A percentile compares a stretch with the other conserved stretches of the same genome.
Evolutionary conservation across 179 eudicot species (phyloP).

Genomic region (Beta corolliflora): DNA sequence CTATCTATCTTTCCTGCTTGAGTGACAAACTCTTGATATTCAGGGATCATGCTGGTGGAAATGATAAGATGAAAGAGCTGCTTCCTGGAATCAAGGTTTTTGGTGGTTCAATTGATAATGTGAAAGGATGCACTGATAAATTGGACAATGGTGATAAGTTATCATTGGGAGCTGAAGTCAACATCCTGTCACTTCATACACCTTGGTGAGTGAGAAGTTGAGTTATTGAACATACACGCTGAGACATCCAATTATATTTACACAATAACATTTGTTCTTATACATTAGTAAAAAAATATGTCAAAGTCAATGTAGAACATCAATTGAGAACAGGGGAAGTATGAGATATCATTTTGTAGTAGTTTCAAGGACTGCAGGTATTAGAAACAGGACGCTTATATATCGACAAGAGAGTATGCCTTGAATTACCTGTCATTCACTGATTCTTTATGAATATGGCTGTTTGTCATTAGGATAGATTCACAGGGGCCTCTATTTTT

Average conservation of each 20-base stretch:
- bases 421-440: background rate
- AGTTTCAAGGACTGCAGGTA: background rate
- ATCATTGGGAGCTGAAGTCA: slow-evolving; percentile 60
- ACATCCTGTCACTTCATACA: slow-evolving; percentile 76
- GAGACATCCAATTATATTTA: too few relatives aligned
- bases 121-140: slow-evolving; percentile 77
- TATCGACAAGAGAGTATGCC: background rate
- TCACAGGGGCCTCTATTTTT: background rate
- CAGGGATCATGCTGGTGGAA: slow-evolving; percentile 99
- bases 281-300: too few relatives aligned
- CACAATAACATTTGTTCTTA: too few relatives aligned
- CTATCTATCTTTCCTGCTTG: background rate
- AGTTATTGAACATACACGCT: too few relatives aligned
- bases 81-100: slow-evolving; percentile 77
- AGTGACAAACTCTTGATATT: slow-evolving; percentile 1
- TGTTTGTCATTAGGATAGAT: background rate
- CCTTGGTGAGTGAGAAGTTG: slow-evolving; percentile 56
- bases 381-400: background rate
- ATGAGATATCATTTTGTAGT: background rate
- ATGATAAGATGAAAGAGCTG: slow-evolving; percentile 71
- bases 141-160: slow-evolving; percentile 85
- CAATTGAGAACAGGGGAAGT: too few relatives aligned
- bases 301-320: too few relatives aligned
- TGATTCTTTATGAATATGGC: background rate
- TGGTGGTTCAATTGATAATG: slow-evolving; percentile 92